These are phyloP conservation scores for Penicillium manginii DNA, from an alignment of 495 filamentous ascomycete species.

Conservation along the genomic window DNA sequence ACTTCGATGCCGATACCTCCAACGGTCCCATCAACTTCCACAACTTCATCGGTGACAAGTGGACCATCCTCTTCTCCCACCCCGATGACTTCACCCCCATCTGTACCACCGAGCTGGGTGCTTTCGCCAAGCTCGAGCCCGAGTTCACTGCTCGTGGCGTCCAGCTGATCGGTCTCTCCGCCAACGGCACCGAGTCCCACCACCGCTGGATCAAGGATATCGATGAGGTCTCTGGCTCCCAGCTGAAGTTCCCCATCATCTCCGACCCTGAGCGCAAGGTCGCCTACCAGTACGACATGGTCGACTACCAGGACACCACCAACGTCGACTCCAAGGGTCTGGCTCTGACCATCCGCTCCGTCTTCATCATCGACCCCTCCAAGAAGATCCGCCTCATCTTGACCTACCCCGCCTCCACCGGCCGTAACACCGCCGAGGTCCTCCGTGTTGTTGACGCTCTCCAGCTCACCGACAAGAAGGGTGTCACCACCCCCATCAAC, in stretches of 20 bases:
- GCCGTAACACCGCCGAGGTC: conserved; percentile 68
- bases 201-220: conserved; percentile 68
- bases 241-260: conserved; percentile 69
- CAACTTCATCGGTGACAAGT: conserved; percentile 91
- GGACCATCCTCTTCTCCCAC: conserved; percentile 97
- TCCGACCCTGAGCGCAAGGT: conserved; percentile 68
- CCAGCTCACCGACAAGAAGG: conserved; percentile 64
- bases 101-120: conserved; percentile 98
- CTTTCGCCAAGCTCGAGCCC: conserved; percentile 93
- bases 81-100: conserved; percentile 88
- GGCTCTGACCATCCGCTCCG: conserved; percentile 68
- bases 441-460: conserved; percentile 68
- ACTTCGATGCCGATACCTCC: conserved; percentile 94
- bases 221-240: conserved; percentile 60
- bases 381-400: conserved; percentile 72
- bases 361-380: conserved; percentile 70
- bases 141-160: conserved; percentile 94
- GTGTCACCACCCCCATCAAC: conserved; percentile 66
- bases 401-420: conserved; percentile 69
- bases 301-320: conserved; percentile 58
- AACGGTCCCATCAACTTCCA: conserved; percentile 94
- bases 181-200: conserved; percentile 63
- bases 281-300: conserved; percentile 70
- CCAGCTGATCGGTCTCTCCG: conserved; percentile 89
- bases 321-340: conserved; percentile 62